phyloP scores from a whole-genome alignment of 2,329 filamentous ascomycete genomes.

The Alternaria sp. region DNA sequence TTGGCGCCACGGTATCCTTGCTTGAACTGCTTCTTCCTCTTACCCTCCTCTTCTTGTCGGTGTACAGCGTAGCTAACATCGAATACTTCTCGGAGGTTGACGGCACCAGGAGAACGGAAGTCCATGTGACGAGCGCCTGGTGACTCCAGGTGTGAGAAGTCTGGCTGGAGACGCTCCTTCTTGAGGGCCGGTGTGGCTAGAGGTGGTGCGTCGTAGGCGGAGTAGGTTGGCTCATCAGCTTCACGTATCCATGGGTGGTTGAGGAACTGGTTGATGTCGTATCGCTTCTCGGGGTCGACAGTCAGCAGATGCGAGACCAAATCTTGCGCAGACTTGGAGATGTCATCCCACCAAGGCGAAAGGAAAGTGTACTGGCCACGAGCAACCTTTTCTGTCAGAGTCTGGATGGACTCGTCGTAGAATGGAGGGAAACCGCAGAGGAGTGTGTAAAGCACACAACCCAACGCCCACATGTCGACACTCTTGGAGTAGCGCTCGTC shows the following conservation, averaged over 20 bases:
- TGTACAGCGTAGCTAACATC: constrained; percentile 99
- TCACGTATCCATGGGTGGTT: constrained; percentile 91
- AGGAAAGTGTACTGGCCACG: constrained; percentile 97
- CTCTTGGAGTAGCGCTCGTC: constrained; percentile 98
- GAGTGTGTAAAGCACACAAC: constrained; percentile 94
- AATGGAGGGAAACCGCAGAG: constrained; percentile 98
- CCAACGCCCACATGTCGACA: constrained; percentile 99
- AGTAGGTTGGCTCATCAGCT: constrained; percentile 71
- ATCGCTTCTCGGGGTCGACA: constrained; percentile 94
- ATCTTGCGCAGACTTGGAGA: constrained; percentile 93
- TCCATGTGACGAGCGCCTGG: constrained; percentile 78
- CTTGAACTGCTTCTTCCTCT: constrained; percentile 83
- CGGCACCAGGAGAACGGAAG: constrained; percentile 92
- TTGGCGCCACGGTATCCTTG: constrained; percentile 71
- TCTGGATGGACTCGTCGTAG: constrained; percentile 97
- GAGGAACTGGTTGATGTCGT: constrained; percentile 90
- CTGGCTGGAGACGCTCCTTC: constrained; percentile 63
- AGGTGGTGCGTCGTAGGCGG: constrained; percentile 73
- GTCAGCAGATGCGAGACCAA: constrained; percentile 91
- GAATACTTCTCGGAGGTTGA: constrained; percentile 96
- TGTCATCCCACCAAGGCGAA: constrained; percentile 99
- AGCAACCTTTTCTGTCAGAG: constrained; percentile 96
- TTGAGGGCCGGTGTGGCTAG: constrained; percentile 72
- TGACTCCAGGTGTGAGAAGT: constrained; percentile 65
- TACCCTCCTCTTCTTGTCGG: constrained; percentile 93